Evolutionary conservation across 2,329 filamentous ascomycete genomes (phyloP).

Genomic region (Pyricularia grisea): DNA sequence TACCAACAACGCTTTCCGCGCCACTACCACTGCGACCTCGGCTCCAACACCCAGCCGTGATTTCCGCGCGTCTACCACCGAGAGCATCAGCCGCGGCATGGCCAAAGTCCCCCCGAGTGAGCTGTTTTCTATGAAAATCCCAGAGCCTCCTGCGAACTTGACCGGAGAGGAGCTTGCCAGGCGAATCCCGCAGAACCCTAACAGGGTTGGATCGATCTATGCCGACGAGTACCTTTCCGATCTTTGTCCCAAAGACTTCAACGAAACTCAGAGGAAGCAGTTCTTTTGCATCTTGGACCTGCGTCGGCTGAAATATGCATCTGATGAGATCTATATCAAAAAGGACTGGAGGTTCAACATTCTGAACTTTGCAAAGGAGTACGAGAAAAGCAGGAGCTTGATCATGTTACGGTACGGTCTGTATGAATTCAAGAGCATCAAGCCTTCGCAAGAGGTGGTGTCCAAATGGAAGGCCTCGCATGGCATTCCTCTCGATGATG

Average conservation of each 20-base stretch:
- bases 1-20: conserved; percentile 37
- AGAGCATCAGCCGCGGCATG: conserved; percentile 39
- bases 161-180: conserved; percentile 45
- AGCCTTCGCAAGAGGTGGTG: conserved; percentile 46
- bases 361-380: conserved; percentile 54
- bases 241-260: conserved; percentile 46
- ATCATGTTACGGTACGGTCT: conserved; percentile 53
- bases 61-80: conserved; percentile 33
- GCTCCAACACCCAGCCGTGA: conserved; percentile 31
- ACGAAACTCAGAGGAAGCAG: conserved; percentile 50
- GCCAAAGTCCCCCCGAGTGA: conserved; percentile 38
- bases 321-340: conserved; percentile 48
- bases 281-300: conserved; percentile 56
- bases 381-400: conserved; percentile 52
- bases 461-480: conserved; percentile 50
- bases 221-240: conserved; percentile 50
- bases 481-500: conserved; percentile 41
- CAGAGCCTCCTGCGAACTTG: conserved; percentile 44
- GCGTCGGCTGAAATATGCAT: conserved; percentile 51
- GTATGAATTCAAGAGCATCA: conserved; percentile 54
- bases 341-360: conserved; percentile 57
- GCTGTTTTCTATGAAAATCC: conserved; percentile 49
- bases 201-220: conserved; percentile 44
- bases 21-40: conserved; percentile 4
- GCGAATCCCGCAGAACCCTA: conserved; percentile 42